A percentile compares a stretch with the other conserved stretches of the same genome.
These are phyloP conservation scores for Globisporangium radiosum DNA, from an alignment of 352 stramenopile genomes.

Conservation along the genomic window DNA sequence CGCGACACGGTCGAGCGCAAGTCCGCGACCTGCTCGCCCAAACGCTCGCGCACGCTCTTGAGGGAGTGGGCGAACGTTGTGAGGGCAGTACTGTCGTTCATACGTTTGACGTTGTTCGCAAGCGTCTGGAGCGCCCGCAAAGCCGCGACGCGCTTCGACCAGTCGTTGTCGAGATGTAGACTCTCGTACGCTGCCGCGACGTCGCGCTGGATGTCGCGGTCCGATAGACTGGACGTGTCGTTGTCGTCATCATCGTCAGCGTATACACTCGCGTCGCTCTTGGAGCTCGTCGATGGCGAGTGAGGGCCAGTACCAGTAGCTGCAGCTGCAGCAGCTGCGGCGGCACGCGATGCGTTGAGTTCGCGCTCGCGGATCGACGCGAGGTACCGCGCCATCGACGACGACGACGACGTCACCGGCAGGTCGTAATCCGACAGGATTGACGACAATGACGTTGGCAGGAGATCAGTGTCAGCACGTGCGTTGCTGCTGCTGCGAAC, in stretches of 20 bases:
- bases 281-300: conserved; percentile 41
- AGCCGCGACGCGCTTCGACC: conserved; percentile 68
- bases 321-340: background rate
- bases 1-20: conserved; percentile 71
- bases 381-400: conserved; percentile 51
- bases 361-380: conserved; percentile 37
- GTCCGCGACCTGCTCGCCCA: conserved; percentile 71
- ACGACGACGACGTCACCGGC: conserved; percentile 27
- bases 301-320: conserved; percentile 11
- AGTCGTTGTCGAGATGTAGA: conserved; percentile 61
- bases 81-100: conserved; percentile 19
- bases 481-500: conserved; percentile 1
- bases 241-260: conserved; percentile 8
- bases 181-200: conserved; percentile 46
- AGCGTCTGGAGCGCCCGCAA: conserved; percentile 62
- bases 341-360: conserved; percentile 17
- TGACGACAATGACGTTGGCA: conserved; percentile 23
- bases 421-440: conserved; percentile 46
- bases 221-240: conserved; percentile 21
- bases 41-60: conserved; percentile 45
- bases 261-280: conserved; percentile 20
- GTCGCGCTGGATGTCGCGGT: conserved; percentile 59
- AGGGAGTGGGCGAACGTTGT: conserved; percentile 32
- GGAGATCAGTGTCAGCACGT: background rate
- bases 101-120: conserved; percentile 29